Conservation (phyloP, 768 basidiomycete genomes). For the Mycena albidolilacea region DNA sequence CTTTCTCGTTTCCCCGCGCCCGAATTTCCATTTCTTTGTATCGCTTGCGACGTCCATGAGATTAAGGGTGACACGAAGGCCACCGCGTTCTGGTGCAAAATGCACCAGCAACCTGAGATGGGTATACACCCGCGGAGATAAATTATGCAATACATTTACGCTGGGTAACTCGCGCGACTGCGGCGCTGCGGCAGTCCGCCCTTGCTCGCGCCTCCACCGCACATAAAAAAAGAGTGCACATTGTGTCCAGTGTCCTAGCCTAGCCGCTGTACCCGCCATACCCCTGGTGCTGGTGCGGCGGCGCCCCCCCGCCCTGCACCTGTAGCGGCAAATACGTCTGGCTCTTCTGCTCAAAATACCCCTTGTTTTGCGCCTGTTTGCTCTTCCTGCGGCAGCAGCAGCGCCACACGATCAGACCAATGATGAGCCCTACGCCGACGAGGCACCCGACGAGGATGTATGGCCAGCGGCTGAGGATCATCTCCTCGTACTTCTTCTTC, state of each 20-base stretch:
- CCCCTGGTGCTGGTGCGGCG: not conserved
- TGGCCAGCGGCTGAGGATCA: constrained; percentile 80
- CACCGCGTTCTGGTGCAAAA: too few species aligned
- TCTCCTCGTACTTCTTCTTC: constrained; percentile 75
- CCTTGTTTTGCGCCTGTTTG: constrained; percentile 11
- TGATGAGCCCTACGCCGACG: constrained; percentile 59
- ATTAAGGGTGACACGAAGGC: too few species aligned
- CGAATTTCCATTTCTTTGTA: too few species aligned
- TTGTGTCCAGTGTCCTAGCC: not conserved
- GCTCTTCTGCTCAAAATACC: constrained; percentile 36
- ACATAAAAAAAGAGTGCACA: constrained; percentile 1
- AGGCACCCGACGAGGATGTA: constrained; percentile 76
- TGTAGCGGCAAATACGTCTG: constrained; percentile 39
- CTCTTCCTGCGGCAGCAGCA: constrained; percentile 61
- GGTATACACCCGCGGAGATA: not conserved
- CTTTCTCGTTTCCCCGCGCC: too few species aligned
- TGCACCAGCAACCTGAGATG: not conserved
- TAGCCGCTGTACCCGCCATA: not conserved
- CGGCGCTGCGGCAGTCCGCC: constrained; percentile 13
- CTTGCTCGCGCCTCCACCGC: not conserved
- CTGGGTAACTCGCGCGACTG: constrained; percentile 2
- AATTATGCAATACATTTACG: constrained; percentile 32
- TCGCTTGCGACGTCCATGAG: too few species aligned
- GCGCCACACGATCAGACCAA: constrained; percentile 56
- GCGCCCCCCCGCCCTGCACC: constrained; percentile 27